Conservation (phyloP, 305 asterid genomes). For the Plantago lanceolata region DNA sequence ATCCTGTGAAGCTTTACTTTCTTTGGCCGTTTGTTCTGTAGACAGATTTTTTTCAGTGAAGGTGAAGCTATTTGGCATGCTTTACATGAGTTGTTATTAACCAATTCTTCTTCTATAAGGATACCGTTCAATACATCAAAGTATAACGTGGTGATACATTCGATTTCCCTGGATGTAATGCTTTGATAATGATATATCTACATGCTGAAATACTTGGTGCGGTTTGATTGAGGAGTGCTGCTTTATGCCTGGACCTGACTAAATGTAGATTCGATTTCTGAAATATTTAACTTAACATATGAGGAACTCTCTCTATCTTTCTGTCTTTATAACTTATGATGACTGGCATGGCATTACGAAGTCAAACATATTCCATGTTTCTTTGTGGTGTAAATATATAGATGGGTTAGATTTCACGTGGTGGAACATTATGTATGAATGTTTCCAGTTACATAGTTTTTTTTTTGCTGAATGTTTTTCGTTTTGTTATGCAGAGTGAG, state of each 20-base stretch:
- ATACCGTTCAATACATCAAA: no score
- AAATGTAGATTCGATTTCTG: neutral
- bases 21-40: no score
- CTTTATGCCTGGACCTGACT: neutral
- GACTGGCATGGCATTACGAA: neutral
- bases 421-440: neutral
- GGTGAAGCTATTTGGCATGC: no score
- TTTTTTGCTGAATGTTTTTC: neutral
- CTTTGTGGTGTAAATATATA: neutral
- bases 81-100: no score
- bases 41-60: no score
- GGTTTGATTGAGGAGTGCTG: neutral
- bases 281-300: neutral
- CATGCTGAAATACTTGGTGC: neutral
- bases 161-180: no score
- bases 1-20: no score
- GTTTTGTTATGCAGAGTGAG: constrained; percentile 52
- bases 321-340: neutral
- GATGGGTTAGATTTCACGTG: no score
- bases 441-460: constrained; percentile 1
- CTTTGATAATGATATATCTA: neutral
- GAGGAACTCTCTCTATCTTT: neutral
- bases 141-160: no score
- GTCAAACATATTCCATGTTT: neutral
- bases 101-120: no score